Base-by-base conservation (phyloP, 805 yeast genomes). In the Suhomyces canberraensis region DNA sequence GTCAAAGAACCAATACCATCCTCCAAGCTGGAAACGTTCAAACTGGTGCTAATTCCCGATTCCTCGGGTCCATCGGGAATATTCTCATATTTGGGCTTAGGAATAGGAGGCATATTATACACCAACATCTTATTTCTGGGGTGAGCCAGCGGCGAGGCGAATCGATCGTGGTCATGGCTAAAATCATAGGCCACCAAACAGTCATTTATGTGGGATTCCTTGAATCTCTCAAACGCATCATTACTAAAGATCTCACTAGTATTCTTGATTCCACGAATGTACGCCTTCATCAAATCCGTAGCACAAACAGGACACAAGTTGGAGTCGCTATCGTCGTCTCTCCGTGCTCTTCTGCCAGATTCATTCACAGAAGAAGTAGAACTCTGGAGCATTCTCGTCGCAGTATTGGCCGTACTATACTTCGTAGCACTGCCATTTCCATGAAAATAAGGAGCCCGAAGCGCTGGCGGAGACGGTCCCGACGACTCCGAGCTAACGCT, bases 121-220 rank as follows among this genome's bases (percentile, higher is more conserved):
- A 89, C 93, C 33, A 93, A 66, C 97, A 93, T 90, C 41, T 95
- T 73, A 56, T 90, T 90, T 20, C 74, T 66, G 4, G 71, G 64
- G 18, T 57, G 62, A 1, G 35, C 39, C 14, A 39, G 39, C n/a
- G 66, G 66, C 14, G 60, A 48, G 18, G 47, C 43, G 29, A 55
- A 52, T 29, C 88, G 59, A 35, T 71, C 71, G 36, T 74, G 73
- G 4, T 79, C 76, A 24, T 37, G 44, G 26, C 78, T 69, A n/a
- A 85, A 82, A 34, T 79, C 75, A 48, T 75, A 78, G 42, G 81
- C 83, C 17, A 84, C 76, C 13, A 93, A 56, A 56, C 98, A 93
- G 5, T 67, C 66, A 44, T 75, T 78, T 22, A 91, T 78, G 60
- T 91, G 98, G 0, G 52, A 54, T 47, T 82, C 91, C 38, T 75